Conservation (phyloP, 2,329 filamentous ascomycete genomes). For the Nigrospora oryzae region DNA sequence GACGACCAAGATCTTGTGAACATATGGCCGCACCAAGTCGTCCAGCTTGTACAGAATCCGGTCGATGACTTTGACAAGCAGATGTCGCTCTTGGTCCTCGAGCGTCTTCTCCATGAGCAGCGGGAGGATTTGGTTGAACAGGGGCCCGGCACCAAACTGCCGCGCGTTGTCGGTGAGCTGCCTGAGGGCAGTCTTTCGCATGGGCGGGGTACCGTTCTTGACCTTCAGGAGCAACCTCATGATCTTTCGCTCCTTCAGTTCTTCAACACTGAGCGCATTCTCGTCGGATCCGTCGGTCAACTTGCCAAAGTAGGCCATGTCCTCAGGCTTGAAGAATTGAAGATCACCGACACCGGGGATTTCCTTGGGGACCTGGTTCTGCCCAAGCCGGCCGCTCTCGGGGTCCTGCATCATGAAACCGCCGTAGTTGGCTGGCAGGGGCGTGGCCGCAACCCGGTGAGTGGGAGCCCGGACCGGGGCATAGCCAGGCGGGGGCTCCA, state of each 20-base stretch:
- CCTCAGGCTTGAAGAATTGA: slow-evolving; percentile 96
- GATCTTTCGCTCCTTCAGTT: slow-evolving; percentile 96
- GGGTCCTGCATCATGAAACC: slow-evolving; percentile 99
- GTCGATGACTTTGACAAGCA: slow-evolving; percentile 98
- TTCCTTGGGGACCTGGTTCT: slow-evolving; percentile 87
- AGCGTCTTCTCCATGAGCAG: slow-evolving; percentile 96
- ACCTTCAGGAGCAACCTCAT: slow-evolving; percentile 95
- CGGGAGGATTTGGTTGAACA: slow-evolving; percentile 96
- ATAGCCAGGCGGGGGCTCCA: slow-evolving; percentile 87
- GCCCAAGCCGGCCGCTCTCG: slow-evolving; percentile 71
- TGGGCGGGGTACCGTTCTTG: slow-evolving; percentile 97
- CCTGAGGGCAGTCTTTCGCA: slow-evolving; percentile 95
- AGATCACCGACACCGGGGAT: slow-evolving; percentile 94
- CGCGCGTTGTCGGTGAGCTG: slow-evolving; percentile 97
- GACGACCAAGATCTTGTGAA: slow-evolving; percentile 97
- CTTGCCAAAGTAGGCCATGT: slow-evolving; percentile 98
- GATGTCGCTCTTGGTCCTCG: slow-evolving; percentile 94
- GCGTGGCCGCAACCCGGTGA: slow-evolving; percentile 66
- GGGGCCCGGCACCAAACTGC: slow-evolving; percentile 84
- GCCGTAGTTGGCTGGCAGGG: slow-evolving; percentile 55
- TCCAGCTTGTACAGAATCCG: slow-evolving; percentile 97
- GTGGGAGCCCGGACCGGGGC: slow-evolving; percentile 72
- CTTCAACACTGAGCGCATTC: slow-evolving; percentile 83
- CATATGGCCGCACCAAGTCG: slow-evolving; percentile 89
- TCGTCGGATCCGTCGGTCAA: slow-evolving; percentile 91